A percentile compares a stretch with the other conserved stretches of the same genome.
Evolutionary conservation across 2,329 filamentous ascomycete genomes (phyloP).

Genomic region (Diplodia sapinea): DNA sequence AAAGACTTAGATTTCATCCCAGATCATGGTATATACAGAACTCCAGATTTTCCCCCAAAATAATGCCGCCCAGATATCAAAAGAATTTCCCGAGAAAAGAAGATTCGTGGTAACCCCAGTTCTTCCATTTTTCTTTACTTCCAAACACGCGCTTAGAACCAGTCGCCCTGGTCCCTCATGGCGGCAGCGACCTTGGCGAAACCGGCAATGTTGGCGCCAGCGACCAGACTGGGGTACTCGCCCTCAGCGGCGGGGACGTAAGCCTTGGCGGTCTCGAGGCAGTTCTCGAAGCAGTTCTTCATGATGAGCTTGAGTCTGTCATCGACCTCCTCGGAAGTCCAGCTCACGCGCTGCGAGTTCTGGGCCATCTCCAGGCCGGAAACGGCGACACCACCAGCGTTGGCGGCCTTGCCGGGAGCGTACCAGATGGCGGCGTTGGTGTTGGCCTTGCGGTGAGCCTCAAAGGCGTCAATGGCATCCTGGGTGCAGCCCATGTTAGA

Average conservation of each 20-base stretch:
- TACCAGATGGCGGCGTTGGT: slow-evolving; percentile 87
- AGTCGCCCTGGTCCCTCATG: slow-evolving; percentile 97
- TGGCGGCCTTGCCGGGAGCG: slow-evolving; percentile 92
- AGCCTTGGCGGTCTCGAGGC: slow-evolving; percentile 84
- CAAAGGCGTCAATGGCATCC: slow-evolving; percentile 91
- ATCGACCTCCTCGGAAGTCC: slow-evolving; percentile 91
- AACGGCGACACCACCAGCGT: slow-evolving; percentile 95
- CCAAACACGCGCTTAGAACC: slow-evolving; percentile 63
- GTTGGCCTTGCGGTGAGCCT: slow-evolving; percentile 72
- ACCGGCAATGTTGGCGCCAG: slow-evolving; percentile 95
- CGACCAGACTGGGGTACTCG: slow-evolving; percentile 87
- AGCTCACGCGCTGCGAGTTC: slow-evolving; percentile 85
- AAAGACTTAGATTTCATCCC: slow-evolving; percentile 21
- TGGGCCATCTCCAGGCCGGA: slow-evolving; percentile 99
- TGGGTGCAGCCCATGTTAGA: slow-evolving; percentile 99
- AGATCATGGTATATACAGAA: slow-evolving; percentile 30
- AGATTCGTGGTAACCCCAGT: neutral
- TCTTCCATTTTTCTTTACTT: neutral
- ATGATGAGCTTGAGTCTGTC: slow-evolving; percentile 90
- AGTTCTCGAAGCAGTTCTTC: slow-evolving; percentile 90
- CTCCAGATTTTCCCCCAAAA: slow-evolving; percentile 8
- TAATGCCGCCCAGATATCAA: slow-evolving; percentile 1
- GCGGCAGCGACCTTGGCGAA: slow-evolving; percentile 95
- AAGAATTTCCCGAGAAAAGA: slow-evolving; percentile 3
- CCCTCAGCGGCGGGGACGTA: slow-evolving; percentile 80